Percentiles rank a stretch among this genome's conserved stretches.
Conservation (phyloP, 2,329 filamentous ascomycete genomes). For the Orbilia brochopaga region DNA sequence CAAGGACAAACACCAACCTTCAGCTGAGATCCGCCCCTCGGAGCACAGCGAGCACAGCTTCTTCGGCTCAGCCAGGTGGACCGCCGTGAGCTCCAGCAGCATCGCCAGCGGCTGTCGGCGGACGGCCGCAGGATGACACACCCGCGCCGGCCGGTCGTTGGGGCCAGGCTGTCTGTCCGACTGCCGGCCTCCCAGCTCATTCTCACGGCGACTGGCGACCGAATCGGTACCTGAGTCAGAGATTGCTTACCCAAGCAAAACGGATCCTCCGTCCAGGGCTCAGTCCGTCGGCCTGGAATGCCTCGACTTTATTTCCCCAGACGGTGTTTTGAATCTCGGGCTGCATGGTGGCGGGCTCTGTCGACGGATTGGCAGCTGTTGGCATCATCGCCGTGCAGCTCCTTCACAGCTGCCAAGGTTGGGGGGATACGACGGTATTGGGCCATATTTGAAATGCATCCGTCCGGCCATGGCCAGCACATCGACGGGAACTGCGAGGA, state of each 20-base stretch:
- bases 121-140: too few species aligned
- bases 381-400: not conserved
- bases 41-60: not conserved
- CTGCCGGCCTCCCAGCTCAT: not conserved
- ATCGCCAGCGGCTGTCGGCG: not conserved
- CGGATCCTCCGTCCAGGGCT: not conserved
- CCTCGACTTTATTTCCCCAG: too few species aligned
- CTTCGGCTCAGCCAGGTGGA: not conserved
- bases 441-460: too few species aligned
- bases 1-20: conserved; percentile 18
- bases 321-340: too few species aligned
- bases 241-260: not conserved
- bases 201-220: conserved; percentile 7
- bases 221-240: conserved; percentile 48
- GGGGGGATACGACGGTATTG: too few species aligned
- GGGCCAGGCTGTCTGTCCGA: too few species aligned
- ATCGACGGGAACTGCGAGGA: too few species aligned
- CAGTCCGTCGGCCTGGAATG: too few species aligned
- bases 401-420: too few species aligned
- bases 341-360: not conserved
- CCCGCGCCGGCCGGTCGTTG: too few species aligned
- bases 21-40: not conserved
- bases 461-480: too few species aligned
- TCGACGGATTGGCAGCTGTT: not conserved
- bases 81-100: not conserved